A percentile compares a stretch with the other conserved stretches of the same genome.
phyloP scores from a whole-genome alignment of 441 rosid genomes.

The Erodium moschatum region DNA sequence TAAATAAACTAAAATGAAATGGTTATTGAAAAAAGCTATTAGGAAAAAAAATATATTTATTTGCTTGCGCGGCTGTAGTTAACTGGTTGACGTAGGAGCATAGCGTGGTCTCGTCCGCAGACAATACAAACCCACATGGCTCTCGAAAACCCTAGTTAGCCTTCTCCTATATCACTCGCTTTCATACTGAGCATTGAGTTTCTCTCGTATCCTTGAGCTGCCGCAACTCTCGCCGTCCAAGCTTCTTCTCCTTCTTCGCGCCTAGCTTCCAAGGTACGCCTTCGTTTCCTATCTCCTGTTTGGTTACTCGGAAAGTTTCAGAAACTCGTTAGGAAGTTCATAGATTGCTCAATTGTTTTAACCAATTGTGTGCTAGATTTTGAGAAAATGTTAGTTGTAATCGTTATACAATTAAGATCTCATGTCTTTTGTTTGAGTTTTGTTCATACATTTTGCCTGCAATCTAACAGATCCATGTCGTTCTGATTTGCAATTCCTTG shows the following conservation, averaged over 20 bases:
- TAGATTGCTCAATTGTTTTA: neutral
- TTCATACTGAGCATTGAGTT: neutral
- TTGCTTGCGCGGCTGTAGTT: neutral
- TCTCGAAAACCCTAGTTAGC: neutral
- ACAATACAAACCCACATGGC: neutral
- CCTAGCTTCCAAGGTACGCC: neutral
- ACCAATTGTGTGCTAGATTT: neutral
- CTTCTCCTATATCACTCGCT: neutral
- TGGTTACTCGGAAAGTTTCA: neutral
- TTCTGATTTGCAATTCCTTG: neutral
- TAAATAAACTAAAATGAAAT: no score
- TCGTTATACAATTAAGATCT: neutral
- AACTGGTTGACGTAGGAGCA: neutral
- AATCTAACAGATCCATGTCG: neutral
- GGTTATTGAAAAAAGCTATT: no score
- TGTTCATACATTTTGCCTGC: neutral
- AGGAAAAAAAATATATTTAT: no score
- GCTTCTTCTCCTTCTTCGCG: neutral
- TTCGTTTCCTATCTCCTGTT: neutral
- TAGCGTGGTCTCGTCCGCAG: neutral
- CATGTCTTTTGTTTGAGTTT: neutral
- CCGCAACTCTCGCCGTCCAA: neutral
- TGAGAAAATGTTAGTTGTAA: neutral
- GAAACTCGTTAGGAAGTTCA: neutral
- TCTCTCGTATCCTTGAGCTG: neutral